Evolutionary conservation across 2,329 filamentous ascomycete species (phyloP), one percentile per base, ranked within the genome.

Genomic region (Ceratocystis cacaofunesta): DNA sequence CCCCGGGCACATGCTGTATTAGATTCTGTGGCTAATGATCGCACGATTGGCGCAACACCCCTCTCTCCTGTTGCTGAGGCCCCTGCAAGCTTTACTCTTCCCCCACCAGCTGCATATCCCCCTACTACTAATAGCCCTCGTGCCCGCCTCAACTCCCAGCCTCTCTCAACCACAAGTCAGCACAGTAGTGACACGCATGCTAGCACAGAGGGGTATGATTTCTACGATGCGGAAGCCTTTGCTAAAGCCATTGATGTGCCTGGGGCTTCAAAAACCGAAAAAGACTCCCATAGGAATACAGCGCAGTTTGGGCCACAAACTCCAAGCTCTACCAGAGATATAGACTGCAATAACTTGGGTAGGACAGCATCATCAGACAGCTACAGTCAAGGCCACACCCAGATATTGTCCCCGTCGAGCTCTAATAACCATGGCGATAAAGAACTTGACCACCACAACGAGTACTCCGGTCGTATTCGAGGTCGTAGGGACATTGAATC

Each of bases 121-220:
- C 68, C 74, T 44, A 70, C 70, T 60, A 70, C 71, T 62, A 75
- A 71, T 63, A 75, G 71, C 65, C 76, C 73, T 2, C 76, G 79
- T 8, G 75, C 75, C 64, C 77, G 80, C 30, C 76, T 79, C 10
- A 77, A 82, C 70, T 83, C 81, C 0, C 74, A 75, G 46, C 77
- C 81, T 1, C 69, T 82, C 30, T 84, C 82, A 1, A 74, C 78
- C n/a, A 68, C 73, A 22, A 83, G 80, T 70, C 77, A 80, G 41
- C 77, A 78, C 50, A 82, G 79, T 69, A 77, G 76, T 55, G 69
- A 70, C 48, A 77, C 78, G 5, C 77, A 80, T 25, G 69, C 80
- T 12, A 80, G 76, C 70, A 82, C 79, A 1, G 83, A 85, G 69
- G 84, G 84, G 0, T 86, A 86, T 69, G 84, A 86, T 71, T 86